These are phyloP conservation scores for Talaromyces wortmannii DNA, from an alignment of 495 filamentous ascomycete genomes.

Conservation along the genomic window DNA sequence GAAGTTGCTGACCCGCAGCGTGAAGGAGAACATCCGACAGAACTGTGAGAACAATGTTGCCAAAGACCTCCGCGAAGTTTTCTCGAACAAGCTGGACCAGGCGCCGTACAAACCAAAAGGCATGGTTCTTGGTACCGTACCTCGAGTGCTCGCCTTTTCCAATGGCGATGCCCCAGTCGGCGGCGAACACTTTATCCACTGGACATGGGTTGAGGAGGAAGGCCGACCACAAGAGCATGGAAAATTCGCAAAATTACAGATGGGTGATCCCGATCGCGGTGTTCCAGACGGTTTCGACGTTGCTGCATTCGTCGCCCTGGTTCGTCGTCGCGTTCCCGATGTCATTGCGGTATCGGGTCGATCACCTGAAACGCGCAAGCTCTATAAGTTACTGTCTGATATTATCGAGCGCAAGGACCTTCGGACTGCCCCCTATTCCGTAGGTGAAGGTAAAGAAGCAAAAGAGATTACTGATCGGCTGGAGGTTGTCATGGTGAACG, in stretches of 20 bases:
- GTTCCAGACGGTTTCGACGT: conserved; percentile 55
- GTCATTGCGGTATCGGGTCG: conserved; percentile 88
- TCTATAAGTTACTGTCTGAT: conserved; percentile 71
- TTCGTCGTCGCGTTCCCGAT: conserved; percentile 74
- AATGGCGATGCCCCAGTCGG: conserved; percentile 67
- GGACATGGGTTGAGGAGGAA: conserved; percentile 90
- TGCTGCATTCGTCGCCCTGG: conserved; percentile 62
- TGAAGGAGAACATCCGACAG: conserved; percentile 86
- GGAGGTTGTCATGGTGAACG: conserved; percentile 88
- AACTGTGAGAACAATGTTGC: conserved; percentile 88
- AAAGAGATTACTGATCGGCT: conserved; percentile 58
- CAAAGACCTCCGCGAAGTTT: conserved; percentile 74
- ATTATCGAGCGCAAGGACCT: conserved; percentile 70
- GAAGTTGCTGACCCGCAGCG: conserved; percentile 73
- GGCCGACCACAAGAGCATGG: conserved; percentile 82
- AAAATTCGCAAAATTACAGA: conserved; percentile 69
- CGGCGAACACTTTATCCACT: conserved; percentile 72
- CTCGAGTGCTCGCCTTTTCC: conserved; percentile 78
- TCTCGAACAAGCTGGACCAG: conserved; percentile 83
- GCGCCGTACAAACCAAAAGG: conserved; percentile 93
- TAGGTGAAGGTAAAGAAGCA: conserved; percentile 48
- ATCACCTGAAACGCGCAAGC: conserved; percentile 75
- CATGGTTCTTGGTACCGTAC: conserved; percentile 81
- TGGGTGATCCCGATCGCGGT: conserved; percentile 60
- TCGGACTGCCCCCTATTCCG: conserved; percentile 64